Percentiles rank a stretch among this genome's conserved stretches.
Conservation (phyloP, 2,329 filamentous ascomycete species). For the Aspergillus nomiae region DNA sequence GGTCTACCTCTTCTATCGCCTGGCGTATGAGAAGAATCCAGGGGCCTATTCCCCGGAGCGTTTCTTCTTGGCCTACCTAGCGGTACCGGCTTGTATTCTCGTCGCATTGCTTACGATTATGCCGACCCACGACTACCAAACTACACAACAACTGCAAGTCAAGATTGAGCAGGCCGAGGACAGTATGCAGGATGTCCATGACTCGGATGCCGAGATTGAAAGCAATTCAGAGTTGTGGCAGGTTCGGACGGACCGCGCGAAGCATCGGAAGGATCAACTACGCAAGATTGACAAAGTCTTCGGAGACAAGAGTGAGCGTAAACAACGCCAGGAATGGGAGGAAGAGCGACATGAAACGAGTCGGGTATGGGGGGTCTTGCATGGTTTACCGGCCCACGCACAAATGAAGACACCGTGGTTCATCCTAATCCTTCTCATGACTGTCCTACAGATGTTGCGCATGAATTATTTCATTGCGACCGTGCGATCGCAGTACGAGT, state of each 20-base stretch:
- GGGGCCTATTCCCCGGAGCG: slow-evolving; percentile 50
- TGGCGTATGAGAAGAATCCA: slow-evolving; percentile 65
- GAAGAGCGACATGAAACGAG: slow-evolving; percentile 69
- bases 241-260: slow-evolving; percentile 57
- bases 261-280: slow-evolving; percentile 62
- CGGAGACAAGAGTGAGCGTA: slow-evolving; percentile 62
- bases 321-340: slow-evolving; percentile 62
- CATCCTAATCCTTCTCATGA: slow-evolving; percentile 81
- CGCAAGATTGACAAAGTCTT: slow-evolving; percentile 71
- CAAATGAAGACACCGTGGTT: slow-evolving; percentile 85
- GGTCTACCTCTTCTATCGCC: slow-evolving; percentile 72
- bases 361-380: slow-evolving; percentile 83
- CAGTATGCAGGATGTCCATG: slow-evolving; percentile 43
- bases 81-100: slow-evolving; percentile 67
- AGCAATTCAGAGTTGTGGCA: slow-evolving; percentile 49
- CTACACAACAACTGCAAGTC: slow-evolving; percentile 73
- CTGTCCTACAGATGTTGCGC: slow-evolving; percentile 71
- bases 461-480: slow-evolving; percentile 93
- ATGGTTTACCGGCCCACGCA: slow-evolving; percentile 66
- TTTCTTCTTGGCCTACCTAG: slow-evolving; percentile 73
- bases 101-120: slow-evolving; percentile 68
- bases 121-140: slow-evolving; percentile 74
- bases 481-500: slow-evolving; percentile 77
- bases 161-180: slow-evolving; percentile 59
- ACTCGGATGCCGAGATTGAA: slow-evolving; percentile 55